phyloP scores from a whole-genome alignment of 371 early-diverging fungal genomes.

The Syncephalastrum contaminatum region DNA sequence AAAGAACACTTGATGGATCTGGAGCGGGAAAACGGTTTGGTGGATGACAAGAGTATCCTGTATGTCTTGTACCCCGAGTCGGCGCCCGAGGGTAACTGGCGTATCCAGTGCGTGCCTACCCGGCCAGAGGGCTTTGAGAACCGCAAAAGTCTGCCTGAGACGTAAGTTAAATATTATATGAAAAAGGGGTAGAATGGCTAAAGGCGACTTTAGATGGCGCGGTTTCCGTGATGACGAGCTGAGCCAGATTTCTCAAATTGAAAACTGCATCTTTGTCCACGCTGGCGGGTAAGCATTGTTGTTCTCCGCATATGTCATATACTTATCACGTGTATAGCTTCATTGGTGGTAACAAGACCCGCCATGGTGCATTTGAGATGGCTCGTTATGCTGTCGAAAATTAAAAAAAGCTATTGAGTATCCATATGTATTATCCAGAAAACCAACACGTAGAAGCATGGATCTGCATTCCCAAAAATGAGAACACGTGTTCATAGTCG shows the following conservation, averaged over 20 bases:
- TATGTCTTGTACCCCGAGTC: slow-evolving; percentile 86
- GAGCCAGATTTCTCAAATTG: slow-evolving; percentile 71
- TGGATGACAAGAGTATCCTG: slow-evolving; percentile 43
- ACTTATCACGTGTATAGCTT: slow-evolving; percentile 42
- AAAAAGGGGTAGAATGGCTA: background rate
- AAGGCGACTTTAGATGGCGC: slow-evolving; percentile 69
- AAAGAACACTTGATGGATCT: slow-evolving; percentile 83
- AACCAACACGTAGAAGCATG: no score
- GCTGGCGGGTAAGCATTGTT: slow-evolving; percentile 67
- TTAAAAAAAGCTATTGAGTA: slow-evolving; percentile 17
- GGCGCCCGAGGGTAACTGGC: slow-evolving; percentile 57
- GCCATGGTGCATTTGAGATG: slow-evolving; percentile 50
- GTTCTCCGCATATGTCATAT: background rate
- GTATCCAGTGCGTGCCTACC: slow-evolving; percentile 81
- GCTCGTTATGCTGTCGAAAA: slow-evolving; percentile 46
- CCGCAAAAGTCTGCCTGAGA: slow-evolving; percentile 89
- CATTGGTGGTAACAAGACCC: slow-evolving; percentile 68
- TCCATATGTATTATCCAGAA: no score
- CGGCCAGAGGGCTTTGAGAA: slow-evolving; percentile 80
- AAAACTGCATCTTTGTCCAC: slow-evolving; percentile 94
- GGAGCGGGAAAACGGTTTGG: slow-evolving; percentile 59
- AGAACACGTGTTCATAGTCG: no score
- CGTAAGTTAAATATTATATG: slow-evolving; percentile 13
- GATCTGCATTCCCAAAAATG: no score
- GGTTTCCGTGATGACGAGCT: slow-evolving; percentile 92